Evolutionary conservation across 1,139 yeast genomes (phyloP), one percentile per base, ranked within the genome.

Genomic region (Yamadazyma diddensiae): DNA sequence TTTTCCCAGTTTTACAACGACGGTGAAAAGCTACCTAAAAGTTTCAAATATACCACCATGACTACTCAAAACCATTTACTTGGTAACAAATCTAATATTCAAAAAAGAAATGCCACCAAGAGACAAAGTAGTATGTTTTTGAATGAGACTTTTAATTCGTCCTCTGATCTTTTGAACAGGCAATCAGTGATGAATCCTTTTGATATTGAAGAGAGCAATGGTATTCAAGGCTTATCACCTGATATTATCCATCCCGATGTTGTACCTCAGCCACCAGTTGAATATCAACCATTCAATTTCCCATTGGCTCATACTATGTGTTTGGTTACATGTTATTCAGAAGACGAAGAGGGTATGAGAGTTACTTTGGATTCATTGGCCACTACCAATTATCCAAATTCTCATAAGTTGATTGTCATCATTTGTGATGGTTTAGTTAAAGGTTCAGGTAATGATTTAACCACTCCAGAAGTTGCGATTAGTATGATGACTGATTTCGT

Each of bases 361-460:
- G 79, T 90, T 1, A 87, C 97, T 0, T 62, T 90, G 46, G 97
- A 92, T 57, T 90, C 97, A 1, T 56, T 92, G 38, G 87, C 95
- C 12, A 86, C 95, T 1, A 87, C 97, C 2, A 95, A 86, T 45
- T 92, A 83, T 55, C 97, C 97, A 38, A 88, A 87, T 58, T 85
- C 97, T 5, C 97, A 92, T 59, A 92, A 90, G 57, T 62, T 92
- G 43, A 67, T 92, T 32, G 64, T 88, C 36, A 79, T 90, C 28
- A 72, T 92, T 22, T 90, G 97, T 67, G 98, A 92, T 63, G 98
- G 98, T 50, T 50, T 90, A 21, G 82, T 92, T 47, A 88, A 90
- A 54, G 98, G 98, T 47, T 79, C 95, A 13, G 97, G 97, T 30
- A 88, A 88, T 57, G 88, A 80, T 36, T 55, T 57, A 53, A 71